Percentiles rank a stretch among this genome's conserved stretches.
phyloP scores from a whole-genome alignment of 306 rosid species.

The Potentilla sterilis region DNA sequence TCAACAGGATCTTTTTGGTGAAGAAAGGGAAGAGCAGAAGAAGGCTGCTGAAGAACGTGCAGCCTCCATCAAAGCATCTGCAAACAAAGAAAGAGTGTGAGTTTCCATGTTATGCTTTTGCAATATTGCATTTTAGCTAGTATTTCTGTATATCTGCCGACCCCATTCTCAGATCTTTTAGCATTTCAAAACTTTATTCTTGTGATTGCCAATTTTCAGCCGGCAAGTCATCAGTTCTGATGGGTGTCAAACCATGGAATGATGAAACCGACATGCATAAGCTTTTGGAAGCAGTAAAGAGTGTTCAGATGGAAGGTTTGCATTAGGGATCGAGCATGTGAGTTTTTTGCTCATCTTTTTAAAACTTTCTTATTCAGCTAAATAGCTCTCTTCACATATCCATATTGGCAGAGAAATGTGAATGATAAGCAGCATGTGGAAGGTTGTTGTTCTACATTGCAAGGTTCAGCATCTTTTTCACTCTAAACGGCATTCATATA shows the following conservation, averaged over 20 bases:
- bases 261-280: not conserved
- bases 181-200: not conserved
- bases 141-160: not conserved
- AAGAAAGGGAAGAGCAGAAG: not conserved
- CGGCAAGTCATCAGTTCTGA: not conserved
- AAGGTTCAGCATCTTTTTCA: no score
- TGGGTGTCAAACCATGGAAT: not conserved
- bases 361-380: no score
- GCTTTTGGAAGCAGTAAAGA: not conserved
- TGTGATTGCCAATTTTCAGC: not conserved
- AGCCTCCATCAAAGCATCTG: not conserved
- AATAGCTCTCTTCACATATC: no score
- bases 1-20: not conserved
- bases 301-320: no score
- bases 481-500: no score
- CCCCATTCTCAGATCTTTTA: not conserved
- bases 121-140: not conserved
- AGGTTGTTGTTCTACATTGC: no score
- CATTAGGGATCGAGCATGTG: no score
- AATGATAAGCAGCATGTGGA: no score
- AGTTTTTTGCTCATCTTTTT: no score
- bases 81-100: not conserved
- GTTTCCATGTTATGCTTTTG: not conserved
- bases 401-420: no score
- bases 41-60: no score